These are phyloP conservation scores for Metschnikowia peoriensis DNA, from an alignment of 805 yeast species.

Conservation along the genomic window DNA sequence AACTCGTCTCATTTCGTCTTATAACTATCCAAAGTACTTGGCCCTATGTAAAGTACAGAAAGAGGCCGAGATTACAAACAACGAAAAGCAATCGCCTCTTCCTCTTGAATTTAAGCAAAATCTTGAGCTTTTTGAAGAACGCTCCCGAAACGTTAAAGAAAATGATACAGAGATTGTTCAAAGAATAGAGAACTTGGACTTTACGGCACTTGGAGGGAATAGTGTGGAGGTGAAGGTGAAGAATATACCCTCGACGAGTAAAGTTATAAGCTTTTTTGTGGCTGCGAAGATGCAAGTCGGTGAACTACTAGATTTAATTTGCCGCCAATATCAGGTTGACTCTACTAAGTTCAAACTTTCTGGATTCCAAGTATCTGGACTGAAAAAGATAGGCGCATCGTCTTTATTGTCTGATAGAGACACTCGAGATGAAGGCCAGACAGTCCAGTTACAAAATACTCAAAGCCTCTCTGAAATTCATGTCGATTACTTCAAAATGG, in stretches of 20 bases:
- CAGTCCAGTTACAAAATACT: conserved; percentile 9
- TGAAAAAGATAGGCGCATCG: not conserved
- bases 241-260: conserved; percentile 14
- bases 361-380: conserved; percentile 10
- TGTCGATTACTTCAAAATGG: conserved; percentile 20
- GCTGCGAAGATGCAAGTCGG: conserved; percentile 17
- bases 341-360: conserved; percentile 26
- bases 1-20: conserved; percentile 59
- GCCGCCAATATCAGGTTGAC: conserved; percentile 29
- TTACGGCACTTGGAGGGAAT: conserved; percentile 7
- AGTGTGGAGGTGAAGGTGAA: conserved; percentile 17
- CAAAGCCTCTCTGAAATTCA: conserved; percentile 8
- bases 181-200: conserved; percentile 1
- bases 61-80: conserved; percentile 41
- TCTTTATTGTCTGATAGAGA: conserved; percentile 3
- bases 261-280: conserved; percentile 16
- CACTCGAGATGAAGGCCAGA: not conserved
- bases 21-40: conserved; percentile 74
- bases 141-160: conserved; percentile 3
- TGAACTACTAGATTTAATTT: conserved; percentile 22
- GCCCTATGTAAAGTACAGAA: conserved; percentile 64
- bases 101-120: conserved; percentile 40
- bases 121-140: conserved; percentile 19
- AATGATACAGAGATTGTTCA: conserved; percentile 7
- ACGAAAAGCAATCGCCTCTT: conserved; percentile 55